A percentile compares a stretch with the other conserved stretches of the same genome.
These are phyloP conservation scores for Exophiala xenobiotica DNA, from an alignment of 2,329 filamentous ascomycete genomes.

Conservation along the genomic window DNA sequence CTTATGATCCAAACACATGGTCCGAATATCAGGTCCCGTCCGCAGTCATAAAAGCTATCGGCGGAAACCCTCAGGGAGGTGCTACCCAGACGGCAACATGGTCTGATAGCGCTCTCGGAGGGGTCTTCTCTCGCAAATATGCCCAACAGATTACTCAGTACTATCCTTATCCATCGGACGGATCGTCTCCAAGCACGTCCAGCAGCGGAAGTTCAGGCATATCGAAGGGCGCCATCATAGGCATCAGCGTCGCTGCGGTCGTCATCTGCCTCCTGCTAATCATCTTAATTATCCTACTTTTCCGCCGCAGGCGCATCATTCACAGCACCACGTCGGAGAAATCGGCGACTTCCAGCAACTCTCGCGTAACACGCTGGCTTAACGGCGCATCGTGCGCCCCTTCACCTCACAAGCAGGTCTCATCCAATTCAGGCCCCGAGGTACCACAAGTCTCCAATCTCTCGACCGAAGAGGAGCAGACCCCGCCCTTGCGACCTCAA, in stretches of 20 bases:
- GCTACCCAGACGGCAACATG: slow-evolving; percentile 30
- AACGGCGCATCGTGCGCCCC: slow-evolving; percentile 20
- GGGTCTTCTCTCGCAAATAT: slow-evolving; percentile 58
- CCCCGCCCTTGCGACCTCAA: slow-evolving; percentile 13
- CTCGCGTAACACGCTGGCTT: slow-evolving; percentile 22
- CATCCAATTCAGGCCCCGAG: slow-evolving; percentile 9
- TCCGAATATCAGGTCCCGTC: slow-evolving; percentile 35
- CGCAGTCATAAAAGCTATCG: slow-evolving; percentile 35
- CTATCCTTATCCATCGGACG: slow-evolving; percentile 57
- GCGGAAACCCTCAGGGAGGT: slow-evolving; percentile 37
- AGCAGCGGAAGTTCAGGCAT: slow-evolving; percentile 8
- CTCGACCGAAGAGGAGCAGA: slow-evolving; percentile 8
- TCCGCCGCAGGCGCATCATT: slow-evolving; percentile 41
- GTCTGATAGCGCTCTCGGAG: slow-evolving; percentile 44
- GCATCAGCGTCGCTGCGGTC: slow-evolving; percentile 62
- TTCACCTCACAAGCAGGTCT: slow-evolving; percentile 6
- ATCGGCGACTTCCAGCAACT: slow-evolving; percentile 20
- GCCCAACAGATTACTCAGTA: slow-evolving; percentile 55
- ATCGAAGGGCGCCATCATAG: slow-evolving; percentile 56
- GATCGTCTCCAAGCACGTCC: slow-evolving; percentile 29
- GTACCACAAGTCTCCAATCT: slow-evolving; percentile 12
- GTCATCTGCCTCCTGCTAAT: slow-evolving; percentile 56
- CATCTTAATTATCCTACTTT: slow-evolving; percentile 54
- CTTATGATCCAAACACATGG: slow-evolving; percentile 35
- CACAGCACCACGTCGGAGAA: slow-evolving; percentile 23